phyloP scores from a whole-genome alignment of 176 grass and related monocot species.

The Eleusine coracana region DNA sequence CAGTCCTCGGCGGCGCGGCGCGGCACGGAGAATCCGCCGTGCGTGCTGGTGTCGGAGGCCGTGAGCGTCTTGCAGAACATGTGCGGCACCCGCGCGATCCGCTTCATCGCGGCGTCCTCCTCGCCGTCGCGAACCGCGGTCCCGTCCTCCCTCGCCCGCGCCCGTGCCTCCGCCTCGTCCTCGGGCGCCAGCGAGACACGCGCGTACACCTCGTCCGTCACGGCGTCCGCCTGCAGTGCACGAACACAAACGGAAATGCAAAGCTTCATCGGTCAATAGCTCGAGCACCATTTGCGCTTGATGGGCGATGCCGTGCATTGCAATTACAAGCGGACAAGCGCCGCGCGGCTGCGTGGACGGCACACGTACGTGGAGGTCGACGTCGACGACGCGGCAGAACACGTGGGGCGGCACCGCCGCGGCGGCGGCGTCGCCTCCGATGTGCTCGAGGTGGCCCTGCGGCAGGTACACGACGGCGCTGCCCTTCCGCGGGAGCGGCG shows the following conservation, averaged over 20 bases:
- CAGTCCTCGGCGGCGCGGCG: conserved; percentile 95
- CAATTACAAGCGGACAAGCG: neutral
- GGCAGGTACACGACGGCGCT: conserved; percentile 72
- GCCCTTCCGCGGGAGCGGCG: conserved; percentile 64
- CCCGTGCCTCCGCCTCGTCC: conserved; percentile 57
- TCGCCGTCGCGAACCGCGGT: conserved; percentile 45
- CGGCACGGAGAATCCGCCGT: conserved; percentile 92
- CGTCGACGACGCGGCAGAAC: conserved; percentile 78
- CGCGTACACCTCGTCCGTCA: conserved; percentile 84
- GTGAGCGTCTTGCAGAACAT: conserved; percentile 99
- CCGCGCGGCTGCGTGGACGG: neutral
- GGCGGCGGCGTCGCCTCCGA: conserved; percentile 37
- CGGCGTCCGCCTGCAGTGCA: conserved; percentile 67
- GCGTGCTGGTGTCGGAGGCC: conserved; percentile 91
- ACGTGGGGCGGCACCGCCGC: conserved; percentile 58
- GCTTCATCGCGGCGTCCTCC: conserved; percentile 41
- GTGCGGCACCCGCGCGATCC: conserved; percentile 59
- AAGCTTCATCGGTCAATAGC: conserved; percentile 1
- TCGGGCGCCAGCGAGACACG: conserved; percentile 64
- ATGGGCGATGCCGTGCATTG: neutral
- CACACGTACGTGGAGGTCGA: conserved; percentile 68
- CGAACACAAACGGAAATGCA: neutral
- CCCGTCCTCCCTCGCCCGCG: conserved; percentile 39
- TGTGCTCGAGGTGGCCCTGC: conserved; percentile 73
- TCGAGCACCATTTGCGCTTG: conserved; percentile 24